Conservation (phyloP, 495 filamentous ascomycete species). For the Neurospora sp. region DNA sequence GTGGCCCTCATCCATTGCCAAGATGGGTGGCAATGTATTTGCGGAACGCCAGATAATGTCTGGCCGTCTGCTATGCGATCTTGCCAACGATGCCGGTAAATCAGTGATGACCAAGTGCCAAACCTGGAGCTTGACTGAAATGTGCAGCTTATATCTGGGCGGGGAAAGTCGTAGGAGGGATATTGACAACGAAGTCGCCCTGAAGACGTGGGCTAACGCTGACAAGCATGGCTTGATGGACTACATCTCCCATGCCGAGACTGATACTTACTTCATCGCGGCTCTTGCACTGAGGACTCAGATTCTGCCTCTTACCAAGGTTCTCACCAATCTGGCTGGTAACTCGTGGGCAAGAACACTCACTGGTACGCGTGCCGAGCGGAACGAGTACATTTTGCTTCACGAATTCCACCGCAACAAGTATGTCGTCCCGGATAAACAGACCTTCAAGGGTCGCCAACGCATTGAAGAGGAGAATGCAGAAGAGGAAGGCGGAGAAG, state of each 20-base stretch:
- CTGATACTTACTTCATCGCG: conserved; percentile 91
- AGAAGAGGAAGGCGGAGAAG: conserved; percentile 52
- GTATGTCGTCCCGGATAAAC: conserved; percentile 94
- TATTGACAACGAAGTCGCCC: conserved; percentile 72
- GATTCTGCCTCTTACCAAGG: conserved; percentile 86
- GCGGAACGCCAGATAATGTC: conserved; percentile 82
- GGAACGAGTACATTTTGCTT: conserved; percentile 97
- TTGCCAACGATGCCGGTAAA: conserved; percentile 94
- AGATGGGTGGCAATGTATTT: conserved; percentile 79
- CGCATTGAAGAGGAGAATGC: conserved; percentile 54
- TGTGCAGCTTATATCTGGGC: conserved; percentile 78
- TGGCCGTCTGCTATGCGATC: conserved; percentile 84
- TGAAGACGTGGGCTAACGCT: conserved; percentile 79
- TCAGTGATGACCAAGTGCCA: conserved; percentile 95
- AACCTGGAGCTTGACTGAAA: conserved; percentile 94
- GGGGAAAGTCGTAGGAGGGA: conserved; percentile 63
- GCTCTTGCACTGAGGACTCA: conserved; percentile 80
- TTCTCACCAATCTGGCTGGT: conserved; percentile 90
- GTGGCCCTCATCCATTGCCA: conserved; percentile 85
- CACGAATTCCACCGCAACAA: conserved; percentile 95
- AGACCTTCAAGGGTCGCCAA: conserved; percentile 55
- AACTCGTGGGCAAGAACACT: conserved; percentile 97
- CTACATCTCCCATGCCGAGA: conserved; percentile 83
- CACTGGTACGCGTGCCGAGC: conserved; percentile 89
- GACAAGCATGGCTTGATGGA: conserved; percentile 76